Conservation (phyloP, 495 filamentous ascomycete genomes). For the Aspergillus baeticus region DNA sequence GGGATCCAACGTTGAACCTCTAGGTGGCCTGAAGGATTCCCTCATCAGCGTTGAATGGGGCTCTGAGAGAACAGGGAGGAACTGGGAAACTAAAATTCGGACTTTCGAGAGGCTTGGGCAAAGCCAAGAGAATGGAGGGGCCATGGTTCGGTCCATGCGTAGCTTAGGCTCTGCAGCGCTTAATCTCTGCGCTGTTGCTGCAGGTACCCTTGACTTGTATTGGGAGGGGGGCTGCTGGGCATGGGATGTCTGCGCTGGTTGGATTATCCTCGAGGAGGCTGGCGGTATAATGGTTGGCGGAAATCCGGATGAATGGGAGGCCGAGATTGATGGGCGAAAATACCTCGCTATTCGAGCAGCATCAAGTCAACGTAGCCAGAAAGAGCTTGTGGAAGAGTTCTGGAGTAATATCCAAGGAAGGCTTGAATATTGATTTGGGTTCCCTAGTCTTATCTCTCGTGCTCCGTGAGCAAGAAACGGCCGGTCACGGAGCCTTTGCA, state of each 20-base stretch:
- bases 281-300: constrained; percentile 78
- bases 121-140: constrained; percentile 63
- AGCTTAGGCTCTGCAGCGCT: constrained; percentile 78
- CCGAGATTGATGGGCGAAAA: constrained; percentile 68
- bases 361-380: constrained; percentile 61
- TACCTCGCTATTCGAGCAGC: constrained; percentile 74
- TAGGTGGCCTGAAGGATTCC: constrained; percentile 57
- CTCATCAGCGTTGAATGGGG: constrained; percentile 82
- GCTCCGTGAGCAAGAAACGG: no score
- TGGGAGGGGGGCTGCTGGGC: constrained; percentile 96
- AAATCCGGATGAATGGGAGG: constrained; percentile 75
- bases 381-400: constrained; percentile 77
- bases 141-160: constrained; percentile 80
- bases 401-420: constrained; percentile 53
- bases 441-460: no score
- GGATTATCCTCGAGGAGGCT: constrained; percentile 83
- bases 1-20: constrained; percentile 42
- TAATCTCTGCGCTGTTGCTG: constrained; percentile 79
- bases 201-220: constrained; percentile 76
- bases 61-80: constrained; percentile 65
- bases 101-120: constrained; percentile 69
- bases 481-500: no score
- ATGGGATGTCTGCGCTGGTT: constrained; percentile 91
- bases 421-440: constrained; percentile 28
- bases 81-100: constrained; percentile 69